Evolutionary conservation across 176 grass and related monocot species (phyloP).

Genomic region (Rhynchospora pubera): DNA sequence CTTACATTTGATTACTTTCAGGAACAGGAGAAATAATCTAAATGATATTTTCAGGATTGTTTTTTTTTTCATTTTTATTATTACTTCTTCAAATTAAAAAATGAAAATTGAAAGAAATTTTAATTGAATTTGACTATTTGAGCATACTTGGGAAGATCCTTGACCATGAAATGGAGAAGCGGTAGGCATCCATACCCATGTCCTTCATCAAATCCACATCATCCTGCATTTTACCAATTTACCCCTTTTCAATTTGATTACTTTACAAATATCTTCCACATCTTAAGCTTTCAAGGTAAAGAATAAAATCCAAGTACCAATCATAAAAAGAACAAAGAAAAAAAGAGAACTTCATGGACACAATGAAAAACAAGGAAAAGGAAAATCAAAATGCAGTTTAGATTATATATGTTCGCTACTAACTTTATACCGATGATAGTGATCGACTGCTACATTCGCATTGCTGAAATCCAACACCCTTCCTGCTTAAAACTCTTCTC

Average conservation of each 20-base stretch:
- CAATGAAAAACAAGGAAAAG: not conserved
- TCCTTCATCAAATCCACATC: slow-evolving; percentile 85
- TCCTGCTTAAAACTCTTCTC: slow-evolving; percentile 35
- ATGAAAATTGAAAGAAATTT: not conserved
- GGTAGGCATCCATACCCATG: slow-evolving; percentile 81
- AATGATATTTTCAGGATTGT: too few species aligned
- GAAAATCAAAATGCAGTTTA: not conserved
- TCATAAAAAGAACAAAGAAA: slow-evolving; percentile 2
- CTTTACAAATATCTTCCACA: not conserved
- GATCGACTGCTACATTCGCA: slow-evolving; percentile 89
- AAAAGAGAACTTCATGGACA: not conserved
- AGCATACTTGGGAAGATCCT: slow-evolving; percentile 91
- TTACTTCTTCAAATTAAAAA: not conserved
- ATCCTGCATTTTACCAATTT: slow-evolving; percentile 30
- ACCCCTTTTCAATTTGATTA: not conserved
- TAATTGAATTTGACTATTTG: slow-evolving; percentile 21
- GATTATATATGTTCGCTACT: slow-evolving; percentile 8
- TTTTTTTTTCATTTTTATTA: not conserved
- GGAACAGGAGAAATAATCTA: too few species aligned
- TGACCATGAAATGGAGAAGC: slow-evolving; percentile 96
- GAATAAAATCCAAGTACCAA: not conserved
- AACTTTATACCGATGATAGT: slow-evolving; percentile 93
- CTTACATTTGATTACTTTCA: too few species aligned
- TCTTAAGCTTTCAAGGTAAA: not conserved
- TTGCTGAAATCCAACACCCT: slow-evolving; percentile 93